These are phyloP conservation scores for Phanerodontia chrysosporium DNA, from an alignment of 768 basidiomycete genomes.

Conservation along the genomic window DNA sequence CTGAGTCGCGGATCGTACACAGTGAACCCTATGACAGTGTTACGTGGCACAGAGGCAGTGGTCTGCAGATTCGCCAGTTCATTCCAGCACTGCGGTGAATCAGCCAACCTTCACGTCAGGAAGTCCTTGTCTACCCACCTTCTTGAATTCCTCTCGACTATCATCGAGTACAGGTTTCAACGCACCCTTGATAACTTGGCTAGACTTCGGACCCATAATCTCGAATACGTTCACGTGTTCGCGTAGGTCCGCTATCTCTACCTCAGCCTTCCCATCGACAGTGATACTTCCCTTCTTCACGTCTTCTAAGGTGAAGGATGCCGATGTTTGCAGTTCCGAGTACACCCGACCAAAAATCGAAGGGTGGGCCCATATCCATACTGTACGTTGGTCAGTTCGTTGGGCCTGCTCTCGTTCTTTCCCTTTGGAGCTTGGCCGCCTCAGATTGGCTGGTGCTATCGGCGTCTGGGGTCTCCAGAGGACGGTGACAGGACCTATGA, in stretches of 20 bases:
- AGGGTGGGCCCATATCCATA: conserved; percentile 85
- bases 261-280: conserved; percentile 28
- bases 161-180: conserved; percentile 47
- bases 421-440: conserved; percentile 19
- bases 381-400: conserved; percentile 29
- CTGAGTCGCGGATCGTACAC: conserved; percentile 84
- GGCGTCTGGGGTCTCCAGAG: conserved; percentile 60
- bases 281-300: conserved; percentile 15
- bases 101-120: too few species aligned
- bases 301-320: conserved; percentile 44
- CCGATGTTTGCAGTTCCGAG: conserved; percentile 44
- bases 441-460: conserved; percentile 1
- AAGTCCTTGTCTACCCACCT: conserved; percentile 41
- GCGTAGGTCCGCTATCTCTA: conserved; percentile 71
- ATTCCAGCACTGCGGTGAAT: conserved; percentile 57
- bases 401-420: conserved; percentile 29
- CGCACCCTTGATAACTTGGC: conserved; percentile 49
- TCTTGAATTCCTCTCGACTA: conserved; percentile 50
- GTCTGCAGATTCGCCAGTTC: conserved; percentile 56
- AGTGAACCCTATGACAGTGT: conserved; percentile 73
- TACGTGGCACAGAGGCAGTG: conserved; percentile 63
- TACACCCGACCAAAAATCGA: conserved; percentile 57
- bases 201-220: conserved; percentile 72
- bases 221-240: conserved; percentile 79
- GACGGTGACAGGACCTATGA: conserved; percentile 68